phyloP scores from a whole-genome alignment of 1,139 yeast genomes.

The Kurtzmaniella quercitrusa region DNA sequence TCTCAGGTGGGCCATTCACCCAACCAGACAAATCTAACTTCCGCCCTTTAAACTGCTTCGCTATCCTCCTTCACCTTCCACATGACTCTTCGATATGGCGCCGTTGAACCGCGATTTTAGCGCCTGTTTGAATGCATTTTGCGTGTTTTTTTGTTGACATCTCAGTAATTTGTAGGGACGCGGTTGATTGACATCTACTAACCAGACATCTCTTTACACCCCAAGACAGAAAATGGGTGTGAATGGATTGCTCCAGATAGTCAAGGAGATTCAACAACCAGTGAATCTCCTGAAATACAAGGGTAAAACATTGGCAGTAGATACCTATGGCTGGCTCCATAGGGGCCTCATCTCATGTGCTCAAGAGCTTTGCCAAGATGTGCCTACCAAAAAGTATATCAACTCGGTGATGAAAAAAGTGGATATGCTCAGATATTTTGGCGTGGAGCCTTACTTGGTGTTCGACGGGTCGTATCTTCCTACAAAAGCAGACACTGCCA shows the following conservation, averaged over 20 bases:
- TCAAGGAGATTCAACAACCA: constrained; percentile 67
- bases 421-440: constrained; percentile 60
- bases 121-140: too few species aligned
- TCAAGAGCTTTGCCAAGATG: constrained; percentile 68
- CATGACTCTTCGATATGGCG: too few species aligned
- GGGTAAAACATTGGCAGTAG: constrained; percentile 84
- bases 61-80: too few species aligned
- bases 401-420: constrained; percentile 59
- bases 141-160: too few species aligned
- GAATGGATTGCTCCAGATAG: constrained; percentile 67
- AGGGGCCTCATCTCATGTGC: constrained; percentile 82
- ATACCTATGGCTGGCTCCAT: constrained; percentile 96
- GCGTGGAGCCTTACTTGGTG: constrained; percentile 81
- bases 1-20: too few species aligned
- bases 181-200: too few species aligned
- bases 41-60: too few species aligned
- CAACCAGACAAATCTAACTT: too few species aligned
- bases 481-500: constrained; percentile 72
- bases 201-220: too few species aligned
- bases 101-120: too few species aligned
- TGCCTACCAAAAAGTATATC: constrained; percentile 65
- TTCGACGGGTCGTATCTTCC: constrained; percentile 91
- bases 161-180: too few species aligned
- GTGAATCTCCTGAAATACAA: constrained; percentile 55
- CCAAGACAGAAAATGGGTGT: constrained; percentile 75